Evolutionary conservation across 2,329 filamentous ascomycete species (phyloP).

Genomic region (Knufia fluminis): DNA sequence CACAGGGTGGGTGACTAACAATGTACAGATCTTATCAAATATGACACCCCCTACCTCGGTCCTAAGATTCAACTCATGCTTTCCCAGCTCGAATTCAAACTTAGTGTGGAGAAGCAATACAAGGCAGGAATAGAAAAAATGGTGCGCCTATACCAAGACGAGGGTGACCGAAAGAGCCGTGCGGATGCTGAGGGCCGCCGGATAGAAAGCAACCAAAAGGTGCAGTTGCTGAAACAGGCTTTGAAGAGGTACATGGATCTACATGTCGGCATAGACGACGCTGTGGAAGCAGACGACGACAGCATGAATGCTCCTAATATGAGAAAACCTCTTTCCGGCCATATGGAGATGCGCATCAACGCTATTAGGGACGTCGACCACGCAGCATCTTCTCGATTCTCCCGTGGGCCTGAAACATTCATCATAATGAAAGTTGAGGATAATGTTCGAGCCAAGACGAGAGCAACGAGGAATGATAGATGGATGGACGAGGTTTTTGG

Average conservation of each 20-base stretch:
- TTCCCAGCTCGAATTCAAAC: slow-evolving; percentile 95
- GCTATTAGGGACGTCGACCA: slow-evolving; percentile 93
- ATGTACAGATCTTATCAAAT: slow-evolving; percentile 83
- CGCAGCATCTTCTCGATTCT: slow-evolving; percentile 71
- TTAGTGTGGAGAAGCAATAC: slow-evolving; percentile 98
- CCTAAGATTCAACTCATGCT: slow-evolving; percentile 98
- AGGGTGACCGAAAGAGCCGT: slow-evolving; percentile 91
- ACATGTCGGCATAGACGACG: slow-evolving; percentile 80
- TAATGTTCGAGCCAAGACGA: slow-evolving; percentile 78
- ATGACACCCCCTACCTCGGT: slow-evolving; percentile 88
- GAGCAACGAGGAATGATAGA: slow-evolving; percentile 71
- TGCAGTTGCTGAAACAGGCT: slow-evolving; percentile 87
- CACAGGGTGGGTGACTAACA: slow-evolving; percentile 9
- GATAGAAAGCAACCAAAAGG: slow-evolving; percentile 96
- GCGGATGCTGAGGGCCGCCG: slow-evolving; percentile 81
- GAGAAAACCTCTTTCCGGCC: slow-evolving; percentile 88
- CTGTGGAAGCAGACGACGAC: slow-evolving; percentile 78
- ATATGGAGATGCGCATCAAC: slow-evolving; percentile 75
- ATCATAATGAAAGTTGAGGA: slow-evolving; percentile 97
- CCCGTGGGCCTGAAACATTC: slow-evolving; percentile 86
- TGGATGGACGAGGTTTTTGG: slow-evolving; percentile 90
- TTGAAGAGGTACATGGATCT: slow-evolving; percentile 95
- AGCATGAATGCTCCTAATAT: slow-evolving; percentile 92
- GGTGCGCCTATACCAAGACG: slow-evolving; percentile 94
- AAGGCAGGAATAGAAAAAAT: slow-evolving; percentile 99